Evolutionary conservation across 768 basidiomycete genomes (phyloP).

Genomic region (Trametes coccinea): DNA sequence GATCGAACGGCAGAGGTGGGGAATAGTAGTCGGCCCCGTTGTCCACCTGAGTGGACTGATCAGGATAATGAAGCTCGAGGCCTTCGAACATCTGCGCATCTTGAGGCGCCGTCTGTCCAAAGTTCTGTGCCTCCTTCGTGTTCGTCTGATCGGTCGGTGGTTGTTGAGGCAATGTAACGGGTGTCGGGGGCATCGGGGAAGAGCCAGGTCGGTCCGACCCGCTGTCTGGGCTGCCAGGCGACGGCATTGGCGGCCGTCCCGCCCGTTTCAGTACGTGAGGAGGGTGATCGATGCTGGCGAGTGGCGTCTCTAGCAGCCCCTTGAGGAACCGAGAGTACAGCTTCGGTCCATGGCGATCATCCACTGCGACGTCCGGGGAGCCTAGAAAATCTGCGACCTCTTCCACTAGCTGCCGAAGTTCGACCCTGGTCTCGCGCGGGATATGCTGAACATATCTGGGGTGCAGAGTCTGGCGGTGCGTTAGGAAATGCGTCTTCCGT

Average conservation of each 20-base stretch:
- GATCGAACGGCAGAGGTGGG: constrained; percentile 57
- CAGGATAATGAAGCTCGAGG: constrained; percentile 18
- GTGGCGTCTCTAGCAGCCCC: constrained; percentile 53
- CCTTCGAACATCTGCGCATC: constrained; percentile 20
- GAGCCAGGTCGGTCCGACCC: constrained; percentile 1
- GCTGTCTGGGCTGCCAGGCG: constrained; percentile 1
- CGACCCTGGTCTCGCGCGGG: constrained; percentile 53
- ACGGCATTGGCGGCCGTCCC: not conserved
- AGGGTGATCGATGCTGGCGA: constrained; percentile 24
- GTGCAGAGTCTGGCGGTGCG: constrained; percentile 63
- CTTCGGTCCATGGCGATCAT: constrained; percentile 79
- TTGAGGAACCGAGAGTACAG: constrained; percentile 79
- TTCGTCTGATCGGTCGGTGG: not conserved
- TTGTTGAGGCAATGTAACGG: not conserved
- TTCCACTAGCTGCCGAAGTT: constrained; percentile 65
- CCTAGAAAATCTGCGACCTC: constrained; percentile 66
- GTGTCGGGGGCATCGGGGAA: constrained; percentile 4
- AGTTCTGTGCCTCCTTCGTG: not conserved
- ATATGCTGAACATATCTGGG: constrained; percentile 70
- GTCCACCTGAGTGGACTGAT: constrained; percentile 24
- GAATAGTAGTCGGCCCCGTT: constrained; percentile 45
- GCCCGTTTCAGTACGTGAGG: constrained; percentile 12
- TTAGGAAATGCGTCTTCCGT: not conserved
- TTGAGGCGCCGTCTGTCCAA: not conserved
- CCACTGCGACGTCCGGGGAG: constrained; percentile 71